These are phyloP conservation scores for Malania oleifera DNA, from an alignment of 164 flowering plant genomes.

Conservation along the genomic window DNA sequence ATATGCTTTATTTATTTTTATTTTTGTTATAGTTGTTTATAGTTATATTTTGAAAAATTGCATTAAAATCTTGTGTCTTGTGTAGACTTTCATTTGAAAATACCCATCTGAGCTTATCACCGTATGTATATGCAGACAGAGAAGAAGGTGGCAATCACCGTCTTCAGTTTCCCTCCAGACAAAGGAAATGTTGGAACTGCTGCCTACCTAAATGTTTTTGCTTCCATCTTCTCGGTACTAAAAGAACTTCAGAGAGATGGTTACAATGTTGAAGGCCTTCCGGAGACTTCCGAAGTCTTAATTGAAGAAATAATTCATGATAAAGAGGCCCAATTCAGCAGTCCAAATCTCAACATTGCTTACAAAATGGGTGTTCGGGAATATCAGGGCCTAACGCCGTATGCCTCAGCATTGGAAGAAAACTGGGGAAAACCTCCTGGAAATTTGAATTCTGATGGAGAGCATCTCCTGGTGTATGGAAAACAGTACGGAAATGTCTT, in stretches of 20 bases:
- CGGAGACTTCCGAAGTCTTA: constrained; percentile 73
- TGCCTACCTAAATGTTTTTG: constrained; percentile 95
- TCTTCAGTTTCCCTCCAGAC: constrained; percentile 99
- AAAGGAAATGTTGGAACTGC: constrained; percentile 98
- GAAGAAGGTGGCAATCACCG: constrained; percentile 93
- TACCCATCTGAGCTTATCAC: constrained; percentile 5
- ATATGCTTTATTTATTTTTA: too few relatives aligned
- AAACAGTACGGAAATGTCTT: constrained; percentile 93
- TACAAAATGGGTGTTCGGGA: constrained; percentile 94
- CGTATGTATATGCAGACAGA: constrained; percentile 48
- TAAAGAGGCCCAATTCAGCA: constrained; percentile 97
- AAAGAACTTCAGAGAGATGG: constrained; percentile 83
- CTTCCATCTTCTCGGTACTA: constrained; percentile 84
- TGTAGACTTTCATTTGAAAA: background rate
- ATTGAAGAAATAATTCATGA: constrained; percentile 91
- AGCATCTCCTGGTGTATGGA: constrained; percentile 89
- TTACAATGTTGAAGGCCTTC: constrained; percentile 84
- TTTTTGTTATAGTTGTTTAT: too few relatives aligned
- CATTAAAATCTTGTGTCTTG: too few relatives aligned
- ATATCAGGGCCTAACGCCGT: constrained; percentile 83
- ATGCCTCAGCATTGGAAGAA: constrained; percentile 81
- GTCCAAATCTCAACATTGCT: constrained; percentile 91
- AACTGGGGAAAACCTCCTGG: constrained; percentile 99
- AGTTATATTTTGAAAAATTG: too few relatives aligned
- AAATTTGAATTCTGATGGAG: constrained; percentile 95